These are phyloP conservation scores for Rhexocercosporidium sp. DNA, from an alignment of 2,329 filamentous ascomycete genomes.

Conservation along the genomic window DNA sequence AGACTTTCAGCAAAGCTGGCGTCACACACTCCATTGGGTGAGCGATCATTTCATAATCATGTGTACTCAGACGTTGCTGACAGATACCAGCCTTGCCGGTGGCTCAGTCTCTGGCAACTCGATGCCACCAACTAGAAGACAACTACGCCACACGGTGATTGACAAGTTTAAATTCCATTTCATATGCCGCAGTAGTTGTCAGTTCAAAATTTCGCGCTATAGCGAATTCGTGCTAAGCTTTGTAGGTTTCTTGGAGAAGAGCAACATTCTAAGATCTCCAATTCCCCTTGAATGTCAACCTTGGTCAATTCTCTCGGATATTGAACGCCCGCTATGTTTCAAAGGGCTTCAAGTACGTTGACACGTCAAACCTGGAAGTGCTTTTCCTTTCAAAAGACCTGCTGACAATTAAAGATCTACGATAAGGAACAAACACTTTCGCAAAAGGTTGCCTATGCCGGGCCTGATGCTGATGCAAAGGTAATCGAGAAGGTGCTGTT, in stretches of 20 bases:
- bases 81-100: background rate
- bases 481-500: too few species aligned
- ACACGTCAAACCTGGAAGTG: too few species aligned
- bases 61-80: background rate
- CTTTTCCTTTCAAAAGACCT: too few species aligned
- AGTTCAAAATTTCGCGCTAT: background rate
- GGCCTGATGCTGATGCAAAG: too few species aligned
- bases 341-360: background rate
- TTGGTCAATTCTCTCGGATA: background rate
- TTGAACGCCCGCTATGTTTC: background rate
- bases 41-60: background rate
- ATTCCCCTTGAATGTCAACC: background rate
- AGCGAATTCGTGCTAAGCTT: background rate
- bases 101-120: background rate
- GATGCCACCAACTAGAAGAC: background rate
- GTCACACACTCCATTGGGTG: constrained; percentile 19
- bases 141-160: background rate
- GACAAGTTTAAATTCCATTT: background rate
- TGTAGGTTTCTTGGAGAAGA: background rate
- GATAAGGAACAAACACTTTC: too few species aligned
- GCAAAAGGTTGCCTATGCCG: too few species aligned
- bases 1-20: constrained; percentile 13
- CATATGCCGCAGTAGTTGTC: background rate
- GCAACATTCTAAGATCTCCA: background rate
- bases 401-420: too few species aligned